phyloP scores from a whole-genome alignment of 352 stramenopile genomes.

The Globisporangium apiculatum region DNA sequence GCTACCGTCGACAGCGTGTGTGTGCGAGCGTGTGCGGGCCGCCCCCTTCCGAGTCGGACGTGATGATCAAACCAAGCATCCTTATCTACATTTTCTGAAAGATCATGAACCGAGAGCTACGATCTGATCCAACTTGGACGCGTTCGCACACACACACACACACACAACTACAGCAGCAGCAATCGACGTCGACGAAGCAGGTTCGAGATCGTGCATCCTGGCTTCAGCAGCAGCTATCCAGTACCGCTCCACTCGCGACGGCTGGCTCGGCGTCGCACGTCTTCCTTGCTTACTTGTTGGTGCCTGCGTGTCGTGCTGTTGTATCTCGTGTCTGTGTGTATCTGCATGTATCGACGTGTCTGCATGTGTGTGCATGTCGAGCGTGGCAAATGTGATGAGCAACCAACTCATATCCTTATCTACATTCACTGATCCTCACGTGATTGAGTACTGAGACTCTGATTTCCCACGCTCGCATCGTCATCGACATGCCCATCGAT shows the following conservation, averaged over 20 bases:
- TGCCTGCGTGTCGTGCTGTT: background rate
- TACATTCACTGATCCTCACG: conserved; percentile 51
- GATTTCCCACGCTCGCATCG: conserved; percentile 7
- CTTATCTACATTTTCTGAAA: conserved; percentile 71
- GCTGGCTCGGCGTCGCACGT: background rate
- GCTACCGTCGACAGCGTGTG: background rate
- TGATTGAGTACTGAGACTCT: conserved; percentile 11
- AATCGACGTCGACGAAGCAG: background rate
- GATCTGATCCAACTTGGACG: conserved; percentile 24
- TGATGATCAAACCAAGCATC: conserved; percentile 56
- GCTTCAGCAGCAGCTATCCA: too few relatives aligned
- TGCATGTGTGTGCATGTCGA: background rate
- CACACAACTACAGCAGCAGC: conserved; percentile 1
- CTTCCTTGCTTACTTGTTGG: background rate
- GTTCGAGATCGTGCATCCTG: too few relatives aligned
- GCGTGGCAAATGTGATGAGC: conserved; percentile 14
- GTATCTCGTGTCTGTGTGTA: background rate
- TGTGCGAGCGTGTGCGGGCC: background rate
- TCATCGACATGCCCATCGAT: too few relatives aligned
- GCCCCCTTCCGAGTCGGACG: conserved; percentile 19
- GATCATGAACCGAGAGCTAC: conserved; percentile 17
- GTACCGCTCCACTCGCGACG: background rate
- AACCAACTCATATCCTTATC: conserved; percentile 33
- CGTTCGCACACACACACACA: background rate
- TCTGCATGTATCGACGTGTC: background rate